These are phyloP conservation scores for Pythium pectinolyticum DNA, from an alignment of 352 stramenopile species.

Conservation along the genomic window DNA sequence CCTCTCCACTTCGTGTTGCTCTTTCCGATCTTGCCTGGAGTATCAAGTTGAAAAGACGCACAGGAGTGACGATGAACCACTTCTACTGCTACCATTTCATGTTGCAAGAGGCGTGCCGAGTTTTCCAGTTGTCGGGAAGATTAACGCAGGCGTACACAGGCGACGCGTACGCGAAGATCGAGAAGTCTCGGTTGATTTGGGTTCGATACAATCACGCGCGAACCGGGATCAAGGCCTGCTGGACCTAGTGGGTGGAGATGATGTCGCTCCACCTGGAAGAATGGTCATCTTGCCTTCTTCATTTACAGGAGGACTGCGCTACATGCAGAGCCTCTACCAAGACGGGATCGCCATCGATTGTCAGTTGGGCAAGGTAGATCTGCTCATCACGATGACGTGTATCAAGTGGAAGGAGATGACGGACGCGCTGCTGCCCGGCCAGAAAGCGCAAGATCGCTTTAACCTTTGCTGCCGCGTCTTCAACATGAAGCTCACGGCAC, in stretches of 20 bases:
- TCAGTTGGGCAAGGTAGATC: conserved; percentile 33
- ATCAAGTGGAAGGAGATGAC: conserved; percentile 48
- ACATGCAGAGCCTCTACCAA: conserved; percentile 32
- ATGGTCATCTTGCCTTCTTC: conserved; percentile 7
- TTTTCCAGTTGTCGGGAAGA: conserved; percentile 12
- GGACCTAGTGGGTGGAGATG: neutral
- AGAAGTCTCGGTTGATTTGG: conserved; percentile 18
- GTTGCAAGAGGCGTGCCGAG: neutral
- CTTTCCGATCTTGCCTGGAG: conserved; percentile 6
- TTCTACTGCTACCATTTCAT: conserved; percentile 19
- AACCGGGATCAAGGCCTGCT: conserved; percentile 12
- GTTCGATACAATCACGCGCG: conserved; percentile 18
- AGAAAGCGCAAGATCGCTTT: conserved; percentile 20
- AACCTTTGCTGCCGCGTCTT: conserved; percentile 28
- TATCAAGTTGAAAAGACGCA: conserved; percentile 1
- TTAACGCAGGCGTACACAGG: conserved; percentile 25
- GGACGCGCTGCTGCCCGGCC: conserved; percentile 9
- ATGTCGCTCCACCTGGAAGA: neutral
- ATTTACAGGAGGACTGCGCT: conserved; percentile 11
- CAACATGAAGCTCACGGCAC: conserved; percentile 24
- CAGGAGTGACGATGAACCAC: conserved; percentile 12
- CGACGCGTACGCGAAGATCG: conserved; percentile 24
- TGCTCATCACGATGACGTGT: conserved; percentile 58
- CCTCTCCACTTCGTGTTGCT: conserved; percentile 15
- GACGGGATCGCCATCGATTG: conserved; percentile 46